Conservation (phyloP, 1,284 basidiomycete genomes). For the Sanghuangporus baumii region DNA sequence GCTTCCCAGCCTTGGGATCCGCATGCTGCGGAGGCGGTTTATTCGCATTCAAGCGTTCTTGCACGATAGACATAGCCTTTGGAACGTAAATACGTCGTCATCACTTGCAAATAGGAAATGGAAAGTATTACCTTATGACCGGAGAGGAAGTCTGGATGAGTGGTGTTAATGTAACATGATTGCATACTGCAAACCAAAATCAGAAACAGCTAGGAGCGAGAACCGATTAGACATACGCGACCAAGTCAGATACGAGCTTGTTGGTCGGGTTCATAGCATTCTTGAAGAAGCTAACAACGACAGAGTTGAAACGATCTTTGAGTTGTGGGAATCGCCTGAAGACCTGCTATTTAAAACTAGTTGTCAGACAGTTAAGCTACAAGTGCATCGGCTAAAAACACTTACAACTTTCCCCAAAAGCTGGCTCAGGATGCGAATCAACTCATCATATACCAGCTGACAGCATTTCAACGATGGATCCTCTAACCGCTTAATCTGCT, state of each 20-base stretch:
- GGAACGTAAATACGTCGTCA: neutral
- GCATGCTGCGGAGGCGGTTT: conserved; percentile 57
- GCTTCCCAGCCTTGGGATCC: conserved; percentile 70
- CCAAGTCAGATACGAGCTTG: conserved; percentile 91
- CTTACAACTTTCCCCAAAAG: conserved; percentile 84
- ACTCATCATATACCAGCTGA: conserved; percentile 92
- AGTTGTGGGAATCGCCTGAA: conserved; percentile 95
- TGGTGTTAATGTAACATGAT: conserved; percentile 98
- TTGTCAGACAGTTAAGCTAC: neutral
- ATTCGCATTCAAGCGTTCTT: conserved; percentile 75
- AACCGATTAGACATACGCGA: conserved; percentile 51
- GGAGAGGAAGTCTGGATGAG: conserved; percentile 95
- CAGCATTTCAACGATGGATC: conserved; percentile 93
- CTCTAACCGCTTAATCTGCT: conserved; percentile 95
- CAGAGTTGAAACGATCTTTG: conserved; percentile 89
- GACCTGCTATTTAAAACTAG: conserved; percentile 56
- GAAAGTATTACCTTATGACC: conserved; percentile 72
- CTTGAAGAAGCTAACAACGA: conserved; percentile 97
- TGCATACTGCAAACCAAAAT: conserved; percentile 65
- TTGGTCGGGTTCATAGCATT: conserved; percentile 89
- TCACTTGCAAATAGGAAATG: conserved; percentile 1
- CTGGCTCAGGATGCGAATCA: conserved; percentile 92
- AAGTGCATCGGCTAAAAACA: conserved; percentile 20
- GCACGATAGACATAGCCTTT: conserved; percentile 87
- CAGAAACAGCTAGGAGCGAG: neutral